phyloP scores from a whole-genome alignment of 2,329 filamentous ascomycete genomes.

The Incumbomyces delicatus region DNA sequence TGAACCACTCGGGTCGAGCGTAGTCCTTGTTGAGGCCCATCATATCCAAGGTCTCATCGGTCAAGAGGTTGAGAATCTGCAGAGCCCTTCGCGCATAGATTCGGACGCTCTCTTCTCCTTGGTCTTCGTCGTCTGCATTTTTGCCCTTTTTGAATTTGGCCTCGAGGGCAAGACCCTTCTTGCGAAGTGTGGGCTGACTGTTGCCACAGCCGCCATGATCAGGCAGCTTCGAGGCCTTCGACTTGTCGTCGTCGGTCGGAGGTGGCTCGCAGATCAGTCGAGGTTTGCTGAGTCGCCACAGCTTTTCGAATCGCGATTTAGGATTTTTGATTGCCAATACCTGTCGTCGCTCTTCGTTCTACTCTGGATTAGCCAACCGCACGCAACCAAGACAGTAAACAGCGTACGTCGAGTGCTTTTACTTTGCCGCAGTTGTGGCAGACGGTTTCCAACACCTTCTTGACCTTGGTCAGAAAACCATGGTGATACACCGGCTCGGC shows the following conservation, averaged over 20 bases:
- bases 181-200: slow-evolving; percentile 74
- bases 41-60: slow-evolving; percentile 67
- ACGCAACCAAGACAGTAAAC: slow-evolving; percentile 29
- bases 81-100: slow-evolving; percentile 79
- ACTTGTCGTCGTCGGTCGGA: slow-evolving; percentile 57
- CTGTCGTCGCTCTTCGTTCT: slow-evolving; percentile 53
- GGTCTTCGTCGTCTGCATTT: slow-evolving; percentile 61
- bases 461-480: slow-evolving; percentile 97
- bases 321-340: slow-evolving; percentile 81
- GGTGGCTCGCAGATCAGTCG: slow-evolving; percentile 78
- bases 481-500: slow-evolving; percentile 91
- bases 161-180: slow-evolving; percentile 74
- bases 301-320: slow-evolving; percentile 84
- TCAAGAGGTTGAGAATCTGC: slow-evolving; percentile 77
- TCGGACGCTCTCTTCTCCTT: slow-evolving; percentile 47
- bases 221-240: slow-evolving; percentile 45
- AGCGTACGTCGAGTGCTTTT: slow-evolving; percentile 93
- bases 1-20: slow-evolving; percentile 96
- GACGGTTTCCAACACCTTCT: slow-evolving; percentile 97
- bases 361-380: background rate
- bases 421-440: slow-evolving; percentile 99
- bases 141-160: slow-evolving; percentile 63
- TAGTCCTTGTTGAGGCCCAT: slow-evolving; percentile 93
- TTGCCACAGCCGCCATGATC: slow-evolving; percentile 90
- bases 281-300: slow-evolving; percentile 87